Conservation (phyloP, 1,284 basidiomycete genomes). For the Ganoderma resinaceum region DNA sequence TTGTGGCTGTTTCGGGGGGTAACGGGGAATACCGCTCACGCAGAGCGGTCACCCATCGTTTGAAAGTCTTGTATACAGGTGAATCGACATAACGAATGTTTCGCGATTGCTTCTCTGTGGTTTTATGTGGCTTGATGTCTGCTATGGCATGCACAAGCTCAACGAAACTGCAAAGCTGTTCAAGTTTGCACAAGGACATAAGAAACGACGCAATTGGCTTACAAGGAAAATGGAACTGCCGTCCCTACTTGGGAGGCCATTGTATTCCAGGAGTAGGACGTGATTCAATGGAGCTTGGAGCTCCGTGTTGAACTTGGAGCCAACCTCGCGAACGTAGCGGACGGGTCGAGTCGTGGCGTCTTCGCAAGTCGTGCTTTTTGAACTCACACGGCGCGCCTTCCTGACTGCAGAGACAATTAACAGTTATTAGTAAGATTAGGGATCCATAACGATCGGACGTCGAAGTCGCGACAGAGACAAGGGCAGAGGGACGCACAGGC, state of each 20-base stretch:
- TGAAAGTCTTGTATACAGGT: conserved; percentile 42
- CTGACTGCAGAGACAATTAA: neutral
- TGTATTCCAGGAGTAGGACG: neutral
- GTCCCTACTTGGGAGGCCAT: neutral
- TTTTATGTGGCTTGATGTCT: conserved; percentile 25
- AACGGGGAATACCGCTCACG: conserved; percentile 51
- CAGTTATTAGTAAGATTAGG: neutral
- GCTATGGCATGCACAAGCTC: conserved; percentile 31
- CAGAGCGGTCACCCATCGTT: conserved; percentile 55
- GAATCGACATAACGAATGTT: conserved; percentile 15
- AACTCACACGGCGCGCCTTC: neutral
- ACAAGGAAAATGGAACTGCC: conserved; percentile 24
- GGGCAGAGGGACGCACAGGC: neutral
- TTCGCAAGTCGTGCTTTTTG: neutral
- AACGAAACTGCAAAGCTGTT: conserved; percentile 24
- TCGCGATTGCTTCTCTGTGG: conserved; percentile 20
- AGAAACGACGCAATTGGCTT: conserved; percentile 44
- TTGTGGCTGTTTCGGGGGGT: conserved; percentile 54
- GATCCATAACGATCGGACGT: neutral
- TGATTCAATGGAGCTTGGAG: neutral
- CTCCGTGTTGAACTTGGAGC: no score
- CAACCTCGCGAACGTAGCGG: neutral
- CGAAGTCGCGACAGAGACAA: neutral
- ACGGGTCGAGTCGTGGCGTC: neutral
- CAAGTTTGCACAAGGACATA: neutral